phyloP scores from a whole-genome alignment of 148 eudicot genomes.

The Rhododendron ferrugineum region DNA sequence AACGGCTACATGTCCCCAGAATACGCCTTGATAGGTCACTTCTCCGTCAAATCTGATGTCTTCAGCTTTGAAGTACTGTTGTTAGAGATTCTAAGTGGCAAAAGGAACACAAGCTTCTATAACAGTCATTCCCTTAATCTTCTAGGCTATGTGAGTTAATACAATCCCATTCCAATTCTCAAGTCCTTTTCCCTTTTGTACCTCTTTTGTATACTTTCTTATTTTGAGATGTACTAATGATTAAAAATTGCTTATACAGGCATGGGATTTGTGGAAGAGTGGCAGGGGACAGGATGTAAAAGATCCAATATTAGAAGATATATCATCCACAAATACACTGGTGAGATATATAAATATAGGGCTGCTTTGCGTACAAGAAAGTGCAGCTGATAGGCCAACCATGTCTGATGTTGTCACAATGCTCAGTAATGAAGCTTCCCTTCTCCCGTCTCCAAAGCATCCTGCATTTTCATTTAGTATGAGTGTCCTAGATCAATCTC shows the following conservation, averaged over 20 bases:
- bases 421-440: background rate
- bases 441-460: background rate
- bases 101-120: background rate
- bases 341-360: slow-evolving; percentile 1
- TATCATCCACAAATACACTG: background rate
- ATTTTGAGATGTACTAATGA: background rate
- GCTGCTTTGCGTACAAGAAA: slow-evolving; percentile 9
- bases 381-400: background rate
- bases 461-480: background rate
- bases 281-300: background rate
- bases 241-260: background rate
- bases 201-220: background rate
- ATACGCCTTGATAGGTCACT: background rate
- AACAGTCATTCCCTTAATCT: background rate
- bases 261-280: background rate
- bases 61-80: background rate
- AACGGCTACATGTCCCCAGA: background rate
- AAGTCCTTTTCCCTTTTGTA: background rate
- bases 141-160: background rate
- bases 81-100: background rate
- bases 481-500: too few species aligned
- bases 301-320: background rate
- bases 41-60: background rate
- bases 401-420: background rate
- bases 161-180: background rate